These are phyloP conservation scores for Aspergillus haitiensis DNA, from an alignment of 495 filamentous ascomycete species.

Conservation along the genomic window DNA sequence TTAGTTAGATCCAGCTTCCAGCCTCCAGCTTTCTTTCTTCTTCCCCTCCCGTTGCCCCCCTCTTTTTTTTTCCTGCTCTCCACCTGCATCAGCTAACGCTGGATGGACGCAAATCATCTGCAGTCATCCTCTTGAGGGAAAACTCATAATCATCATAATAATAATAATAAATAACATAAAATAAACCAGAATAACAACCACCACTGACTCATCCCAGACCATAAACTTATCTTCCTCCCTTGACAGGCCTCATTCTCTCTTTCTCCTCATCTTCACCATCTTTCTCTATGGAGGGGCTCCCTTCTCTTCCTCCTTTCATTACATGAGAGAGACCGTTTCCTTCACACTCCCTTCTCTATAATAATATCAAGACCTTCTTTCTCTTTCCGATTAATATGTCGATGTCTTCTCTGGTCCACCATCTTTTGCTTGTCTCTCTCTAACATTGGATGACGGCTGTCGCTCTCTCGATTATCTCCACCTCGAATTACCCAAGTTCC, in stretches of 20 bases:
- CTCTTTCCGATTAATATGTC: constrained; percentile 22
- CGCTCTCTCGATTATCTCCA: neutral
- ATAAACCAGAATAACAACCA: neutral
- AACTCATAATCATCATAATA: neutral
- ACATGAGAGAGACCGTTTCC: constrained; percentile 18
- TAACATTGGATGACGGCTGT: constrained; percentile 15
- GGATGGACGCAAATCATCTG: constrained; percentile 27
- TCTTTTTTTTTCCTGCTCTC: neutral
- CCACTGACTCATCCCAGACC: neutral
- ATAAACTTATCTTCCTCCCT: constrained; percentile 2
- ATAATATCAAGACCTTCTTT: constrained; percentile 8
- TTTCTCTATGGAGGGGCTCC: constrained; percentile 28
- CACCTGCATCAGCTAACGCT: constrained; percentile 14
- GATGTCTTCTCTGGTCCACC: constrained; percentile 2
- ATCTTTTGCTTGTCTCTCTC: constrained; percentile 12
- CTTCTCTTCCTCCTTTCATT: constrained; percentile 20
- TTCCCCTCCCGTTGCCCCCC: constrained; percentile 14
- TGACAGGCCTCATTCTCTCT: constrained; percentile 10
- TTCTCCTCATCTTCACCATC: constrained; percentile 21
- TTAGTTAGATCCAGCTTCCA: constrained; percentile 5
- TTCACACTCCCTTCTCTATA: constrained; percentile 19
- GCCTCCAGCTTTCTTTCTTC: constrained; percentile 2
- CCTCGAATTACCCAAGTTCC: neutral
- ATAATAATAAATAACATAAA: constrained; percentile 13
- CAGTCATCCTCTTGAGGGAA: constrained; percentile 14